These are phyloP conservation scores for Debaryomyces hansenii DNA, from an alignment of 805 yeast genomes.

Conservation along the genomic window DNA sequence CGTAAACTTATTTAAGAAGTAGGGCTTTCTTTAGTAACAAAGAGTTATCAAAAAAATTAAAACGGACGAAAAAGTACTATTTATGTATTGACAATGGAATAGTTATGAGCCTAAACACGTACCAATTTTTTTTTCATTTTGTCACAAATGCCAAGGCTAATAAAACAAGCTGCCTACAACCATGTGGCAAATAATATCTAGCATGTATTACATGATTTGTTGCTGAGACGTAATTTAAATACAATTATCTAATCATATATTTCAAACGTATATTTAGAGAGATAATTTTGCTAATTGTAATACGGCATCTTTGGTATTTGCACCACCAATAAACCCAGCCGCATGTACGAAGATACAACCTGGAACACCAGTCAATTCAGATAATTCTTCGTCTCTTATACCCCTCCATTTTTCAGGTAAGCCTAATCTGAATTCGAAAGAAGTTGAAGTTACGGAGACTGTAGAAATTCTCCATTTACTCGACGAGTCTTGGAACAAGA, in stretches of 20 bases:
- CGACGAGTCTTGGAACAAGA: constrained; percentile 74
- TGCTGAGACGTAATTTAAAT: no score
- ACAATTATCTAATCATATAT: no score
- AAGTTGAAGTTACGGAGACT: constrained; percentile 74
- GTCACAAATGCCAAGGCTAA: no score
- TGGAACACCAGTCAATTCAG: constrained; percentile 71
- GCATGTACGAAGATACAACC: constrained; percentile 94
- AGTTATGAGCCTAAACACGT: no score
- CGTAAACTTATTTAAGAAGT: not conserved
- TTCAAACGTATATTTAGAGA: not conserved
- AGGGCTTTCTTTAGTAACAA: not conserved
- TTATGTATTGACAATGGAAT: no score
- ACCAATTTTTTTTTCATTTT: no score
- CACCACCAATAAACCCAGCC: constrained; percentile 97
- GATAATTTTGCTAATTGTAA: constrained; percentile 62
- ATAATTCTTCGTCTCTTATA: constrained; percentile 82
- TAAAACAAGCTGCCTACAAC: no score
- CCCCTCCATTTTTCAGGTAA: constrained; percentile 95
- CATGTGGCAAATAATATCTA: no score
- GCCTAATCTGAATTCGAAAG: constrained; percentile 83
- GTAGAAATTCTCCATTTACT: constrained; percentile 85
- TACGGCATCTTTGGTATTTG: constrained; percentile 75
- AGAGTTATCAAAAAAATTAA: not conserved
- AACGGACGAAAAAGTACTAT: no score
- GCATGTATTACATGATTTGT: no score